Conservation (phyloP, 441 rosid genomes). For the Gossypium davidsonii region DNA sequence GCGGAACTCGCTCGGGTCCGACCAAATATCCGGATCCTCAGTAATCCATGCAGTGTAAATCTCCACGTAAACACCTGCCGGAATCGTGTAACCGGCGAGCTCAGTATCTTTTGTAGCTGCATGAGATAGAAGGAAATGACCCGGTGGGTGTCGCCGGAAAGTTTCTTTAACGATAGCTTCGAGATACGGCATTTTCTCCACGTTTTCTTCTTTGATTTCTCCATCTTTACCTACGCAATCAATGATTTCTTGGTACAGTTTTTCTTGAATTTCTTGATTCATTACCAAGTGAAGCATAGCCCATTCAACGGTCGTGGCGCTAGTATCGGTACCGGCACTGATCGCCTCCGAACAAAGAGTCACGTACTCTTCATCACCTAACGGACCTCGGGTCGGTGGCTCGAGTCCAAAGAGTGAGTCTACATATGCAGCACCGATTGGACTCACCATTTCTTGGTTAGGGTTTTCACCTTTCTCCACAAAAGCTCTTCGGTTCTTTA, state of each 20-base stretch:
- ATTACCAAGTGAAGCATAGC: constrained; percentile 59
- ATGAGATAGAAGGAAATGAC: constrained; percentile 83
- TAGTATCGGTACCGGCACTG: constrained; percentile 86
- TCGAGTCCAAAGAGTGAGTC: constrained; percentile 62
- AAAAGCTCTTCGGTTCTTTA: constrained; percentile 52
- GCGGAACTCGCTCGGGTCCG: constrained; percentile 53
- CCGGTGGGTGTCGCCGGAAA: constrained; percentile 85
- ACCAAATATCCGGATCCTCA: constrained; percentile 68
- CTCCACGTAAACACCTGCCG: constrained; percentile 58
- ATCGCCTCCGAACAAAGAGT: constrained; percentile 76
- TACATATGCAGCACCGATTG: constrained; percentile 75
- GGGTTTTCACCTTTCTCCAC: constrained; percentile 37
- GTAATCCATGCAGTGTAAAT: constrained; percentile 90
- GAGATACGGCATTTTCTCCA: constrained; percentile 57
- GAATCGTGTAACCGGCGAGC: constrained; percentile 64
- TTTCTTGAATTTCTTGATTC: constrained; percentile 59
- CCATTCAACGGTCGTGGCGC: constrained; percentile 82
- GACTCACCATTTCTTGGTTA: constrained; percentile 73
- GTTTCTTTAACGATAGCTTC: constrained; percentile 77
- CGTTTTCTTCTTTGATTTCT: constrained; percentile 54
- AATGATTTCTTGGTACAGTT: constrained; percentile 53
- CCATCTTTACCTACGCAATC: constrained; percentile 46
- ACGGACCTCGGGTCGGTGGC: constrained; percentile 30
- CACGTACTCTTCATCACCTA: constrained; percentile 67
- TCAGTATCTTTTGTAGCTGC: constrained; percentile 53